Conservation (phyloP, 805 yeast genomes). For the Yamadazyma laniorum region DNA sequence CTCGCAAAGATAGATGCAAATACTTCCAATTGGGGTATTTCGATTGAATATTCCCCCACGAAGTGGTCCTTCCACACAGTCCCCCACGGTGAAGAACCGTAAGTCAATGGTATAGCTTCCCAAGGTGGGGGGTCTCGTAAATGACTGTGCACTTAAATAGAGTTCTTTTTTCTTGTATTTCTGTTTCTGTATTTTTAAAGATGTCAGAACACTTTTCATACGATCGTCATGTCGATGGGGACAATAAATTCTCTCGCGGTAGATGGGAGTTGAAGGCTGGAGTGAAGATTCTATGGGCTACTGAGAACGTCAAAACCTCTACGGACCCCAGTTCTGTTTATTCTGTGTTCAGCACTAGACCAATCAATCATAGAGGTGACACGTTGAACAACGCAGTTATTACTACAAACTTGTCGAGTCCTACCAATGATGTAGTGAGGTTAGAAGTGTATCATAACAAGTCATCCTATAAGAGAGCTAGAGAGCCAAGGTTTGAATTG, state of each 20-base stretch:
- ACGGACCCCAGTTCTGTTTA: slow-evolving; percentile 15
- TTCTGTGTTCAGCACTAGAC: slow-evolving; percentile 21
- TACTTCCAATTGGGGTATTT: background rate
- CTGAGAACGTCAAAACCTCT: slow-evolving; percentile 24
- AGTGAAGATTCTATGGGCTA: slow-evolving; percentile 34
- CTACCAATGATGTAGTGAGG: slow-evolving; percentile 26
- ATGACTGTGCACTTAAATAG: too few species aligned
- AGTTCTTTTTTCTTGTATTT: too few species aligned
- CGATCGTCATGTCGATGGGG: slow-evolving; percentile 24
- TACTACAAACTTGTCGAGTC: slow-evolving; percentile 23
- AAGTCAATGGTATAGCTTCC: too few species aligned
- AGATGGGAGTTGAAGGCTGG: slow-evolving; percentile 30
- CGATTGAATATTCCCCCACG: background rate
- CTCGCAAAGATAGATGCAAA: slow-evolving; percentile 2
- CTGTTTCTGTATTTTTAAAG: background rate
- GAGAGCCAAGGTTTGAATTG: slow-evolving; percentile 25
- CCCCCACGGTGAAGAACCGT: background rate
- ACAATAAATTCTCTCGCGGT: slow-evolving; percentile 28
- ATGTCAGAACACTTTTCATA: slow-evolving; percentile 14
- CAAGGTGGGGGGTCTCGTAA: background rate
- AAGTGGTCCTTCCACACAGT: background rate
- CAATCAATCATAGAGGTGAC: slow-evolving; percentile 20
- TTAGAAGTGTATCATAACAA: slow-evolving; percentile 29
- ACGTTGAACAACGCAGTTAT: slow-evolving; percentile 26
- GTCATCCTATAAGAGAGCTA: slow-evolving; percentile 15